These are phyloP conservation scores for Zelopaecilomyces penicillatus DNA, from an alignment of 2,329 filamentous ascomycete species.

Conservation along the genomic window DNA sequence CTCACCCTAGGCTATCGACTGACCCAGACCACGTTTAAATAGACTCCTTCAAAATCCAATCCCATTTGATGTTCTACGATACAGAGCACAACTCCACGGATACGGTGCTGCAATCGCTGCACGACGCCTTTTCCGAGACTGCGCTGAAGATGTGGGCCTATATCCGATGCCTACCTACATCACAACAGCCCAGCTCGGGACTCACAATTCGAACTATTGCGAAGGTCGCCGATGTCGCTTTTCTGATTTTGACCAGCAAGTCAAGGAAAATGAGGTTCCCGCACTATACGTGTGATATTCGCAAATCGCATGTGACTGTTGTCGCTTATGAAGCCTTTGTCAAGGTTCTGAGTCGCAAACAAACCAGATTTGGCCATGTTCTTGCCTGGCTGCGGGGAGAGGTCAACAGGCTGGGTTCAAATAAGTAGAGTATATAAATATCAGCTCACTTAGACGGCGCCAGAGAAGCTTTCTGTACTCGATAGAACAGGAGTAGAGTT, in stretches of 20 bases:
- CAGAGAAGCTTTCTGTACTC: no score
- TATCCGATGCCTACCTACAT: slow-evolving; percentile 45
- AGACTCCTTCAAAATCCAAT: slow-evolving; percentile 73
- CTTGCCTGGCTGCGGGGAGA: slow-evolving; percentile 59
- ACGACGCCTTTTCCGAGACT: slow-evolving; percentile 65
- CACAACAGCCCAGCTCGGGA: slow-evolving; percentile 45
- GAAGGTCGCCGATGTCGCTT: slow-evolving; percentile 57
- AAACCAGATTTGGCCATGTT: slow-evolving; percentile 57
- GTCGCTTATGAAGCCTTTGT: slow-evolving; percentile 63
- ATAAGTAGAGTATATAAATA: background rate
- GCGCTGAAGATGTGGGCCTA: slow-evolving; percentile 68
- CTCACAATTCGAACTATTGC: slow-evolving; percentile 62
- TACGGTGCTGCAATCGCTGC: slow-evolving; percentile 67
- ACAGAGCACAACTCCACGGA: slow-evolving; percentile 62
- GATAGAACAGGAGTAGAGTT: no score
- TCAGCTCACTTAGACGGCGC: background rate
- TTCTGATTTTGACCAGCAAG: slow-evolving; percentile 52
- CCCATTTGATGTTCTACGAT: slow-evolving; percentile 77
- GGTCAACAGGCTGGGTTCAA: slow-evolving; percentile 25
- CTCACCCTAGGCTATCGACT: no score
- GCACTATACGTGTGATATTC: slow-evolving; percentile 51
- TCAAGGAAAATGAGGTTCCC: slow-evolving; percentile 36
- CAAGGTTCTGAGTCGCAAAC: slow-evolving; percentile 58
- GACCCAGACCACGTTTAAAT: slow-evolving; percentile 23
- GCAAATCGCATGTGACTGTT: slow-evolving; percentile 51